phyloP scores from a whole-genome alignment of 2,329 filamentous ascomycete genomes.

The Diaporthe sp. region DNA sequence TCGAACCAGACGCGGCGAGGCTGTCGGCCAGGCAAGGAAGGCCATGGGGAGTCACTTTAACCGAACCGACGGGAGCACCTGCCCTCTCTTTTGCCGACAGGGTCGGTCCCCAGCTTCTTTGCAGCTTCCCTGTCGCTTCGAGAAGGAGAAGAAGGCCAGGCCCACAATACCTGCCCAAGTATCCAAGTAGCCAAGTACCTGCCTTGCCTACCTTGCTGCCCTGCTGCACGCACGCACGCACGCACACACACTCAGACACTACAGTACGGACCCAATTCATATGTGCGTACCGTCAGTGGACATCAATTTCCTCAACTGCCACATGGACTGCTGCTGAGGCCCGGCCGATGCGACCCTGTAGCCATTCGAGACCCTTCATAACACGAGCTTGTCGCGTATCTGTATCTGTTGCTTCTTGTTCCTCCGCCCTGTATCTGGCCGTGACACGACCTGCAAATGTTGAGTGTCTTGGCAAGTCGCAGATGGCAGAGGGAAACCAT shows the following conservation, averaged over 20 bases:
- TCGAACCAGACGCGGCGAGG: conserved; percentile 17
- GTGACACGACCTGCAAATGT: conserved; percentile 5
- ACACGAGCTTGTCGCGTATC: conserved; percentile 32
- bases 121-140: conserved; percentile 16
- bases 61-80: conserved; percentile 25
- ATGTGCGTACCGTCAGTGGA: not conserved
- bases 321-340: not conserved
- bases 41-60: conserved; percentile 3
- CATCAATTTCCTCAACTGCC: conserved; percentile 2
- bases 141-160: conserved; percentile 5
- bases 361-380: conserved; percentile 12
- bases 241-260: too few relatives aligned
- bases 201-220: not conserved
- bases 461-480: not conserved
- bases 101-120: conserved; percentile 6
- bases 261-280: not conserved
- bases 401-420: conserved; percentile 14
- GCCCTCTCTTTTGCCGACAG: conserved; percentile 13
- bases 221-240: not conserved
- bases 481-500: not conserved
- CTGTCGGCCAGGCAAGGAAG: conserved; percentile 19
- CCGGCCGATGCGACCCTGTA: conserved; percentile 16
- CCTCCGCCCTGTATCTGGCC: conserved; percentile 22
- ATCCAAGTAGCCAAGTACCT: not conserved
- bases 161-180: not conserved